These are phyloP conservation scores for Candida namnaoensis DNA, from an alignment of 805 yeast species.

Conservation along the genomic window DNA sequence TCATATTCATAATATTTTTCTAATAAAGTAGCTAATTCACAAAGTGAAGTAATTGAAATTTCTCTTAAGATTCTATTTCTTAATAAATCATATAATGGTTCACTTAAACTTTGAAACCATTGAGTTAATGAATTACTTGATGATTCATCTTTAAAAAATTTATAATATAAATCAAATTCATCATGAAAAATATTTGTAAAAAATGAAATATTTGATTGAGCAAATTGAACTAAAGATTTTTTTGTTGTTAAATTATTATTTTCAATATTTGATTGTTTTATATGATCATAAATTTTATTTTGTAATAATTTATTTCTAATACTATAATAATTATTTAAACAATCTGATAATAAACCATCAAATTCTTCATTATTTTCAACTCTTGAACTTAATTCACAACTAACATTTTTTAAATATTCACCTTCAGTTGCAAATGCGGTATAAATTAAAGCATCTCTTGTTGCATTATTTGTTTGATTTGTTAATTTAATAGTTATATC, in stretches of 20 bases:
- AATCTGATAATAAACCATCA: slow-evolving; percentile 58
- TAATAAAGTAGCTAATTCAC: slow-evolving; percentile 67
- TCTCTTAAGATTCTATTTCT: slow-evolving; percentile 67
- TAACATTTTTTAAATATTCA: slow-evolving; percentile 25
- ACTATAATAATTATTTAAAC: slow-evolving; percentile 53
- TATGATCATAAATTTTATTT: slow-evolving; percentile 28
- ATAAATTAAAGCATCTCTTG: slow-evolving; percentile 57
- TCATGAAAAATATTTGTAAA: slow-evolving; percentile 50
- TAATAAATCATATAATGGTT: slow-evolving; percentile 67
- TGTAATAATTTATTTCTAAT: slow-evolving; percentile 42
- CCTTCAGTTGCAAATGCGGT: slow-evolving; percentile 48
- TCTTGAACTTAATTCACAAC: slow-evolving; percentile 28
- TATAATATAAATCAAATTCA: slow-evolving; percentile 52
- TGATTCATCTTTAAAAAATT: slow-evolving; percentile 37
- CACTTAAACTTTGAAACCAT: slow-evolving; percentile 60
- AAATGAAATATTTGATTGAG: slow-evolving; percentile 54
- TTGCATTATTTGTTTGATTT: slow-evolving; percentile 24
- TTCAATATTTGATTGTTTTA: slow-evolving; percentile 20
- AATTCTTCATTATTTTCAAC: slow-evolving; percentile 40
- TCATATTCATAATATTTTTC: slow-evolving; percentile 63
- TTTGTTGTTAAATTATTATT: not conserved
- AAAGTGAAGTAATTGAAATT: slow-evolving; percentile 52
- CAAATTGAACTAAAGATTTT: slow-evolving; percentile 42
- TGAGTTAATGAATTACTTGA: slow-evolving; percentile 30
- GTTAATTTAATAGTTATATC: slow-evolving; percentile 20